These are phyloP conservation scores for Trichaptum fuscoviolaceum DNA, from an alignment of 768 basidiomycete genomes.

Conservation along the genomic window DNA sequence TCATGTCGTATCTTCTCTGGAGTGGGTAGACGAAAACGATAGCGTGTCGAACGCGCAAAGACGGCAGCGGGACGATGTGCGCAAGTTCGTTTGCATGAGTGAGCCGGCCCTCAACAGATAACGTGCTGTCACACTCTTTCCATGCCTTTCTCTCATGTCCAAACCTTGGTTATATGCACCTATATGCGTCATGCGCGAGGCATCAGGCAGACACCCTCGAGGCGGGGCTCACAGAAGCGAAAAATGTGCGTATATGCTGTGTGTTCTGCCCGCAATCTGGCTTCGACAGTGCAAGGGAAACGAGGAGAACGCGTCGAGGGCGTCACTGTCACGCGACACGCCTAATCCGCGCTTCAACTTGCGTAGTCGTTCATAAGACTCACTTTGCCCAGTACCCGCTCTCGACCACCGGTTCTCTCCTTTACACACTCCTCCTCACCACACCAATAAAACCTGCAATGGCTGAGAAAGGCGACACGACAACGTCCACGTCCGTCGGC, in stretches of 20 bases:
- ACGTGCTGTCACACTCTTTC: not conserved
- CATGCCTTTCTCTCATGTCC: not conserved
- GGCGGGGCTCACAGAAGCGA: not conserved
- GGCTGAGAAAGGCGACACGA: constrained; percentile 5
- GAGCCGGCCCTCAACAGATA: not conserved
- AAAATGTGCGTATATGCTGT: not conserved
- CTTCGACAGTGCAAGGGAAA: not conserved
- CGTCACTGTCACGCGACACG: constrained; percentile 1
- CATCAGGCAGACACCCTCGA: not conserved
- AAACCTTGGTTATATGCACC: not conserved
- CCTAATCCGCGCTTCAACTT: not conserved
- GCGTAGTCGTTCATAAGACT: not conserved
- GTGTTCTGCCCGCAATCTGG: too few species aligned
- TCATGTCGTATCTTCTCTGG: too few species aligned
- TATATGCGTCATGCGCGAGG: not conserved
- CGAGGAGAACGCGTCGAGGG: not conserved
- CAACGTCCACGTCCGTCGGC: not conserved
- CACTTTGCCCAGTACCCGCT: not conserved
- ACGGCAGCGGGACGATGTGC: too few species aligned
- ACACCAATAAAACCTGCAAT: not conserved
- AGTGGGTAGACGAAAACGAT: too few species aligned
- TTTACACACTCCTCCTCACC: too few species aligned
- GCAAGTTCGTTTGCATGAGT: not conserved
- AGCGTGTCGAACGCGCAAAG: too few species aligned
- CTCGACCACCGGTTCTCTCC: not conserved